Base-by-base conservation (phyloP, 2,329 filamentous ascomycete species). In the Aspergillus intermedius region DNA sequence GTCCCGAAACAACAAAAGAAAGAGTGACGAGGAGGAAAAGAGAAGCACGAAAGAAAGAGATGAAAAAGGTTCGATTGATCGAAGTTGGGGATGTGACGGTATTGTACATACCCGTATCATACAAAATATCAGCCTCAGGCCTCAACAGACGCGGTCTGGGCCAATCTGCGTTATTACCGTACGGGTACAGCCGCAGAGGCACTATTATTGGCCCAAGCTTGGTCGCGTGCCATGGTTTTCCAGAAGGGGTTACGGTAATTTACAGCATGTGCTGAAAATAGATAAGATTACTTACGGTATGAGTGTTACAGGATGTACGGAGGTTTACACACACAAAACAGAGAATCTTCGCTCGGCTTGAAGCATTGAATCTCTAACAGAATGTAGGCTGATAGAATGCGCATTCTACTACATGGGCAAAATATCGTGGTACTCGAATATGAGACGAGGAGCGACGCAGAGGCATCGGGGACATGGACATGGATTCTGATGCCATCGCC, bases 141-240 rank as follows among this genome's bases (percentile, higher is more conserved):
- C 40, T 9, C 7, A 25, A 50, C 47, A 12, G 21, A 51, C 51
- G 42, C 46, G 55, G 59, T 51, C 58, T 58, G 56, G 56, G 56
- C 58, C 56, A 54, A 52, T 54, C 58, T 12, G 25, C 10, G 12
- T 30, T 30, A 9, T n/a, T 35, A 35, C 34, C 34, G n/a, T 35
- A 35, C 34, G 34, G 34, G 15, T 35, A 35, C 34, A 17, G 34
- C 34, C 34, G 34, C 9, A 4, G 25, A 30, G 10, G 12, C 25
- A 30, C 25, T 30, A 30, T 37, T 1, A 56, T 51, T 52, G 49
- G 53, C 25, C 45, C 34, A 47, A 49, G 45, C 46, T 35, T 47
- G 37, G 3, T 40, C 9, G 37, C 37, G 37, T 40, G 37, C 37
- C 37, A 21, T 40, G 37, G 37, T 19, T 19, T 12, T 3, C 1